A percentile compares a stretch with the other conserved stretches of the same genome.
Evolutionary conservation across 2,329 filamentous ascomycete genomes (phyloP).

Genomic region (Coniochaeta sp.): DNA sequence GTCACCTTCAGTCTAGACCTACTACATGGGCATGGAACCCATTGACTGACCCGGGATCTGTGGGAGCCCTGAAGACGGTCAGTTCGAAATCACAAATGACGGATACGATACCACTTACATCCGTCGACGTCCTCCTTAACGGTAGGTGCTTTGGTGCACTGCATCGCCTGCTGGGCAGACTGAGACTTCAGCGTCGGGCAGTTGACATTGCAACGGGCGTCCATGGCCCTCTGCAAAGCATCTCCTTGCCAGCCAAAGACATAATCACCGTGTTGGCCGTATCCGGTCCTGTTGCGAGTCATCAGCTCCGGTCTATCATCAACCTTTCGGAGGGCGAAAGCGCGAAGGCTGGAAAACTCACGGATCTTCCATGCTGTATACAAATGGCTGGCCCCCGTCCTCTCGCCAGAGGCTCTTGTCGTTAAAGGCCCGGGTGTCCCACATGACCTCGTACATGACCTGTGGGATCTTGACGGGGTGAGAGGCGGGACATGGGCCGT

Average conservation of each 20-base stretch:
- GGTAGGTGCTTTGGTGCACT: constrained; percentile 8
- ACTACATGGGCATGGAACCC: background rate
- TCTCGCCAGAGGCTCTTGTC: background rate
- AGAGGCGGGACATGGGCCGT: constrained; percentile 26
- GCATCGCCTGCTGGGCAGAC: constrained; percentile 10
- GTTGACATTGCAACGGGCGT: constrained; percentile 10
- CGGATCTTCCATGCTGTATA: background rate
- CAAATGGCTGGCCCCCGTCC: background rate
- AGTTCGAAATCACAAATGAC: background rate
- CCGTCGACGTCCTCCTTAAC: constrained; percentile 10
- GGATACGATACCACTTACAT: background rate
- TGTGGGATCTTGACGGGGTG: constrained; percentile 36
- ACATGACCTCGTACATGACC: constrained; percentile 38
- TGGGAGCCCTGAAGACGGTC: background rate
- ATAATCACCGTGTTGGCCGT: constrained; percentile 11
- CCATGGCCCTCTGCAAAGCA: constrained; percentile 8
- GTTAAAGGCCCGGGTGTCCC: constrained; percentile 22
- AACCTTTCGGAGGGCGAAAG: background rate
- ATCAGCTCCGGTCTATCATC: constrained; percentile 1
- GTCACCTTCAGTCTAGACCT: no score
- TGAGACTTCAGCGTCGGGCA: constrained; percentile 16
- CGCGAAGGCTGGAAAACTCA: background rate
- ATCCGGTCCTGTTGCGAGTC: constrained; percentile 11
- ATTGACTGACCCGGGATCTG: background rate
- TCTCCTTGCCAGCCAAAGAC: constrained; percentile 12